Base-by-base conservation (phyloP, 2,329 filamentous ascomycete species). In the Xylariaceae sp. region DNA sequence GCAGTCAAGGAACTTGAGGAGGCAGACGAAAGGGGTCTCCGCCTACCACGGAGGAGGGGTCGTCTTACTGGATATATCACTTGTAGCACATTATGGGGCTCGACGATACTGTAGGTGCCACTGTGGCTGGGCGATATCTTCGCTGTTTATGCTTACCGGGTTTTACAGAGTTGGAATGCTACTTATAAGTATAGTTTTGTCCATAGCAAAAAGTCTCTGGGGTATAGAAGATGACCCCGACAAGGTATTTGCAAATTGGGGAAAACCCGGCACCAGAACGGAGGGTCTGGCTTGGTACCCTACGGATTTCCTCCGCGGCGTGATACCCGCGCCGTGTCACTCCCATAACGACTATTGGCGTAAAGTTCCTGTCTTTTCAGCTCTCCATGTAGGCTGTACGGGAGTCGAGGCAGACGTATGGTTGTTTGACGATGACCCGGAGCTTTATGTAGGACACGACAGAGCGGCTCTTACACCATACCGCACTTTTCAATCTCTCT, bases 281-380 rank as follows among this genome's bases (percentile, higher is more conserved):
- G 71, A 77, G 56, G 74, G 72, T 3, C 66, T 81, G 16, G 70
- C 74, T 3, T 76, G 74, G 69, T 81, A 81, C 51, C 78, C 82
- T 1, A 78, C 81, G 1, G 78, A 82, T 54, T 80, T 85, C 61
- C 81, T 82, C 6, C 75, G 78, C n/a, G 79, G 82, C 45, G 75
- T 85, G 16, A 68, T 76, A 2, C 84, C 86, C 1, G 79, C 87
- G 26, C 75, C 77, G 1, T 87, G 85, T 60, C 87, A 89, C 69
- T 87, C 84, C 1, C 87, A 90, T 68, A 90, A 90, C 65, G 87
- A 91, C 70, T 91, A 90, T 71, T 88, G 85, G 84, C 82, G 86
- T 45, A 76, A 77, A 16, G 76, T 82, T 0, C 87, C 88, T 0
- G 76, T 91, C 3, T 87, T 83, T 65, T 84, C 84, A 9, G 88